These are phyloP conservation scores for Stereum hirsutum DNA, from an alignment of 1,284 basidiomycete species.

Conservation along the genomic window DNA sequence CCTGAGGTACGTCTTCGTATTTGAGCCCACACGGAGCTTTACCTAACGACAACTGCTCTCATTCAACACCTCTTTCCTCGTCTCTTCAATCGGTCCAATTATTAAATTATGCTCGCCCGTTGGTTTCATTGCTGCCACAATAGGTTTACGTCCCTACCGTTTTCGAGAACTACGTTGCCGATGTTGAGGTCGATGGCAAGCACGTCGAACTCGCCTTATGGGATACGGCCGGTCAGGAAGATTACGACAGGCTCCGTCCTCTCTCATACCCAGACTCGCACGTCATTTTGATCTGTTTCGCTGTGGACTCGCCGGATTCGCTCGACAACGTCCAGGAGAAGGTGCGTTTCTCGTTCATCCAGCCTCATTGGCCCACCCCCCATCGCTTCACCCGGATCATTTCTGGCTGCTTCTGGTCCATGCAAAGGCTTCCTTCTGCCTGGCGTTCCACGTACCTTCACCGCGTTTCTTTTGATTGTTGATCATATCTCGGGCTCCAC, in stretches of 20 bases:
- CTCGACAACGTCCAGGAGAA: conserved; percentile 79
- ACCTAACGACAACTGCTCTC: neutral
- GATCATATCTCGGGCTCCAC: too few relatives aligned
- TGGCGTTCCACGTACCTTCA: too few relatives aligned
- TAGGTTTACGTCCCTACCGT: conserved; percentile 65
- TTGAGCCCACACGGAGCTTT: neutral
- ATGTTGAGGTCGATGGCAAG: conserved; percentile 70
- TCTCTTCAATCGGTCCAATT: neutral
- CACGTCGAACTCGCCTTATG: conserved; percentile 71
- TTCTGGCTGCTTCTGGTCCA: too few relatives aligned
- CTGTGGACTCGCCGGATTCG: conserved; percentile 69
- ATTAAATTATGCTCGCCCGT: neutral
- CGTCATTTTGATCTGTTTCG: conserved; percentile 76
- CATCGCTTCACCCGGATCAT: too few relatives aligned
- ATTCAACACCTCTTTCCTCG: neutral
- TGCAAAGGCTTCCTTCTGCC: too few relatives aligned
- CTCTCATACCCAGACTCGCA: conserved; percentile 71
- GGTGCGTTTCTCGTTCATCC: conserved; percentile 27
- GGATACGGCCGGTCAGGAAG: conserved; percentile 77
- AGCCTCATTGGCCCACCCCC: neutral
- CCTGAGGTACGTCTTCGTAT: conserved; percentile 43
- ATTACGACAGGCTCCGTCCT: conserved; percentile 65
- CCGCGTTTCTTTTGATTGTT: too few relatives aligned
- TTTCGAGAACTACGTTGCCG: conserved; percentile 67
- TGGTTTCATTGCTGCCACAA: neutral